Percentiles rank a stretch among this genome's conserved stretches.
Evolutionary conservation across 306 rosid species (phyloP).

Genomic region (Pterocarpus santalinus): DNA sequence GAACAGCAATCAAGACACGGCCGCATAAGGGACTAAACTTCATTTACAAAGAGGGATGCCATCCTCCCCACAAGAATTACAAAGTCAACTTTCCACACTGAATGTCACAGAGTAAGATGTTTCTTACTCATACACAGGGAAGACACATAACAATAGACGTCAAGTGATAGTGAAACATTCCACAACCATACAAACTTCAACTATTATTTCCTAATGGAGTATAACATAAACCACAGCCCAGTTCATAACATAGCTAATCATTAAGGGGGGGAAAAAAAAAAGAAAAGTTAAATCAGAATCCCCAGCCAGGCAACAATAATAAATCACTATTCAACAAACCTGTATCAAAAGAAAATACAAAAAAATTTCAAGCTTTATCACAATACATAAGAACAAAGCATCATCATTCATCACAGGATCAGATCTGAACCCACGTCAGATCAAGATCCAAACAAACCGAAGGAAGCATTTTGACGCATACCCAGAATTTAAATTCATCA

Average conservation of each 20-base stretch:
- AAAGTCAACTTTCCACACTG: constrained; percentile 14
- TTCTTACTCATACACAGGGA: neutral
- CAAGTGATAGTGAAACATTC: neutral
- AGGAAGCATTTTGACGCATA: neutral
- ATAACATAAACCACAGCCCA: constrained; percentile 12
- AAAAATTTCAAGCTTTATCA: neutral
- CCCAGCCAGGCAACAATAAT: neutral
- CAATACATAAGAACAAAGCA: neutral
- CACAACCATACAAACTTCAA: neutral
- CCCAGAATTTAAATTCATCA: neutral
- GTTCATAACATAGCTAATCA: neutral
- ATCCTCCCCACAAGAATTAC: neutral
- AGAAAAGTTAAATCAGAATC: neutral
- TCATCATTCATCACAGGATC: constrained; percentile 34
- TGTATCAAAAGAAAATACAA: neutral
- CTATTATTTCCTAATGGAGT: neutral
- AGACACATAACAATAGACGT: neutral
- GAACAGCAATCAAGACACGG: neutral
- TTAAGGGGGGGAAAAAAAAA: no score
- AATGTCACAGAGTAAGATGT: neutral
- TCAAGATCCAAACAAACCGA: neutral
- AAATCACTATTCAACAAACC: neutral
- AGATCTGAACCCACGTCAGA: constrained; percentile 26
- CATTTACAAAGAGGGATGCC: neutral
- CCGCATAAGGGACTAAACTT: neutral